phyloP scores from a whole-genome alignment of 2,329 filamentous ascomycete genomes.

The Claviceps purpurea region DNA sequence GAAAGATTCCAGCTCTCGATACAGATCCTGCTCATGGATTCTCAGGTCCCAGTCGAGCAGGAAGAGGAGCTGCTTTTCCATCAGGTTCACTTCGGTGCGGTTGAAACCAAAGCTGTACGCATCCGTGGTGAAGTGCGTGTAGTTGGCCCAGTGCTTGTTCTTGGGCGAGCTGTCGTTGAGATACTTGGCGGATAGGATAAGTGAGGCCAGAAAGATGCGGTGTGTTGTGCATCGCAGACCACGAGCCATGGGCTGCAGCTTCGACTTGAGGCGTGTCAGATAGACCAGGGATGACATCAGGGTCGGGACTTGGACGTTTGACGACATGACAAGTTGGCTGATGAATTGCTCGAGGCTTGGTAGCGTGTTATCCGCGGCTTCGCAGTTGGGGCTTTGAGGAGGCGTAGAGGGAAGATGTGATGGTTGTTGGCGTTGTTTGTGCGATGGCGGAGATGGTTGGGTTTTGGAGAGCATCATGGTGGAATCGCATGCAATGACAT shows the following conservation, averaged over 20 bases:
- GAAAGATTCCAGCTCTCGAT: conserved; percentile 77
- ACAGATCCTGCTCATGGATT: conserved; percentile 74
- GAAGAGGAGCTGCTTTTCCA: conserved; percentile 97
- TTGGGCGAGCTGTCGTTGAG: conserved; percentile 97
- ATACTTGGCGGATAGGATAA: conserved; percentile 88
- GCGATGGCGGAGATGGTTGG: conserved; percentile 1
- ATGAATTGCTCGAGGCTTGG: conserved; percentile 87
- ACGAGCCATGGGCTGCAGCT: conserved; percentile 86
- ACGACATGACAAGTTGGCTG: conserved; percentile 75
- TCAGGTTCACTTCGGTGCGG: conserved; percentile 91
- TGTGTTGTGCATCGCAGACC: conserved; percentile 94
- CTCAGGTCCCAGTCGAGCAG: conserved; percentile 89
- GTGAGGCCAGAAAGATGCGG: conserved; percentile 85
- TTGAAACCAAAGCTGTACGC: conserved; percentile 72
- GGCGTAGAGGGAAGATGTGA: conserved; percentile 32
- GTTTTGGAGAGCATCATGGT: conserved; percentile 35
- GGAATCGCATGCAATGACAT: conserved; percentile 69
- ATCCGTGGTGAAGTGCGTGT: conserved; percentile 62
- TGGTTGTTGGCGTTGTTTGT: neutral
- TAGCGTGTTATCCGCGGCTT: conserved; percentile 41
- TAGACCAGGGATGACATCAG: conserved; percentile 96
- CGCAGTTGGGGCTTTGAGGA: conserved; percentile 34
- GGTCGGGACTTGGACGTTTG: conserved; percentile 93
- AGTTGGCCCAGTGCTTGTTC: conserved; percentile 99
- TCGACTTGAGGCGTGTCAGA: conserved; percentile 68